Evolutionary conservation across 2,329 filamentous ascomycete species (phyloP).

Genomic region (Graphilbum ipis-grandicollis): DNA sequence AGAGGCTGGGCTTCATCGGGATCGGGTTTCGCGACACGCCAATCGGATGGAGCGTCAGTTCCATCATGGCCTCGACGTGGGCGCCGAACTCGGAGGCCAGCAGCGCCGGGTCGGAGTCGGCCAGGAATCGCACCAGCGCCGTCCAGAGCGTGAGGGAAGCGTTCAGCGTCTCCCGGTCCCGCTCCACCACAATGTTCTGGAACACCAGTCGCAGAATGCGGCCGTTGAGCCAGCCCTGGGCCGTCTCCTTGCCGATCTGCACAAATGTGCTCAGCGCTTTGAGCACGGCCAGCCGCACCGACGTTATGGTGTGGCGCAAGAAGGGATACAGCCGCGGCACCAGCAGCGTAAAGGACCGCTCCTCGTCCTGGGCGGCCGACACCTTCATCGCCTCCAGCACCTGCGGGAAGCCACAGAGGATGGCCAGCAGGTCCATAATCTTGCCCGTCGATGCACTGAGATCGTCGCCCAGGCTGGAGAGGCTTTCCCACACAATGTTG

Average conservation of each 20-base stretch:
- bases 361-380: conserved; percentile 66
- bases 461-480: conserved; percentile 93
- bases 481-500: conserved; percentile 91
- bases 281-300: conserved; percentile 80
- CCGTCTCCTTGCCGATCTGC: conserved; percentile 61
- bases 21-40: conserved; percentile 82
- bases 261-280: conserved; percentile 88
- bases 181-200: conserved; percentile 87
- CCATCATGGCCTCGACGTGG: conserved; percentile 67
- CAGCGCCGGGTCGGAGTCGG: conserved; percentile 37
- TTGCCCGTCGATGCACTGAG: conserved; percentile 93
- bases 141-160: conserved; percentile 80
- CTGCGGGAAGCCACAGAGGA: conserved; percentile 84
- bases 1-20: conserved; percentile 75
- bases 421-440: conserved; percentile 95
- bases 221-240: conserved; percentile 82
- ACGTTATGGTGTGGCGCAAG: conserved; percentile 90
- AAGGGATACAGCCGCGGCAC: conserved; percentile 93
- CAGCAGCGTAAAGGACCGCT: conserved; percentile 79
- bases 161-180: conserved; percentile 66
- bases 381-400: conserved; percentile 87
- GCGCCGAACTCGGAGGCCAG: conserved; percentile 56
- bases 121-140: conserved; percentile 54
- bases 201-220: conserved; percentile 78
- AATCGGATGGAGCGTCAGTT: conserved; percentile 75